phyloP scores from a whole-genome alignment of 768 basidiomycete genomes.

The Agrocybe pediades region DNA sequence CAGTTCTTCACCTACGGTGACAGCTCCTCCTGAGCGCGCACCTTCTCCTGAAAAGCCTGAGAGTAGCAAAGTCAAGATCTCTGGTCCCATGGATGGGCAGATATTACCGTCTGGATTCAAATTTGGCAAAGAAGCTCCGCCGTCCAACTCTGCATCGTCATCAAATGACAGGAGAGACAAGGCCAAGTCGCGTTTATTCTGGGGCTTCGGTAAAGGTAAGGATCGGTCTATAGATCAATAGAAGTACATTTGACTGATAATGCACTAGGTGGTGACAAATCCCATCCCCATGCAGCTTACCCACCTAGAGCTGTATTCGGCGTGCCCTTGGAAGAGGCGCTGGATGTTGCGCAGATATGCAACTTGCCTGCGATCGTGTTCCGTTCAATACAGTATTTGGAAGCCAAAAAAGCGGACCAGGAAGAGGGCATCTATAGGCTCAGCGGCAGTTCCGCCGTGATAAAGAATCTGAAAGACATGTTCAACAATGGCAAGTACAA shows the following conservation, averaged over 20 bases:
- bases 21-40: slow-evolving; percentile 49
- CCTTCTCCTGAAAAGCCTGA: slow-evolving; percentile 59
- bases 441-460: slow-evolving; percentile 92
- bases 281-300: slow-evolving; percentile 35
- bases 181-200: slow-evolving; percentile 91
- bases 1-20: slow-evolving; percentile 44
- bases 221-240: slow-evolving; percentile 27
- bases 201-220: slow-evolving; percentile 81
- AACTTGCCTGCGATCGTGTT: slow-evolving; percentile 94
- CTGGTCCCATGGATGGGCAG: slow-evolving; percentile 81
- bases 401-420: slow-evolving; percentile 90
- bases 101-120: slow-evolving; percentile 90
- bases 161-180: slow-evolving; percentile 81
- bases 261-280: slow-evolving; percentile 35
- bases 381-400: slow-evolving; percentile 93
- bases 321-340: slow-evolving; percentile 82
- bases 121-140: slow-evolving; percentile 75
- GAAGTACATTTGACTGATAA: slow-evolving; percentile 14
- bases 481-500: slow-evolving; percentile 91
- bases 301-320: slow-evolving; percentile 83
- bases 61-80: slow-evolving; percentile 80
- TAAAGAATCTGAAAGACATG: slow-evolving; percentile 89
- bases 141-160: slow-evolving; percentile 37
- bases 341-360: slow-evolving; percentile 87
- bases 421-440: slow-evolving; percentile 98